Conservation (phyloP, 2,329 filamentous ascomycete species). For the Triangularia setosa region DNA sequence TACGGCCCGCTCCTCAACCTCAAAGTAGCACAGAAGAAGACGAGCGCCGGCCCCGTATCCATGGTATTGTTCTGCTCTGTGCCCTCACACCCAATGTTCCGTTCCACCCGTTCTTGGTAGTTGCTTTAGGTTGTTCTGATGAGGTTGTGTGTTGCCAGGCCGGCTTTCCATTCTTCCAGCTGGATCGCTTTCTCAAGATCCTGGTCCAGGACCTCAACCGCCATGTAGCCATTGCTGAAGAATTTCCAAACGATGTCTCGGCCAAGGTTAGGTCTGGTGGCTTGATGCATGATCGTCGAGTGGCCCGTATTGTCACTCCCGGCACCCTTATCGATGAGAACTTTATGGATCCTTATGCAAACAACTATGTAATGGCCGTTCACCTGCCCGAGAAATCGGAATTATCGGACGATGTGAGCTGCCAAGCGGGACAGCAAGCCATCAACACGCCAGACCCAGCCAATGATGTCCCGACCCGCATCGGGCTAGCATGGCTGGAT, state of each 20-base stretch:
- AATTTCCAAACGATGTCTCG: conserved; percentile 71
- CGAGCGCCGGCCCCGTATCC: conserved; percentile 71
- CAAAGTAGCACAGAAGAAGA: conserved; percentile 79
- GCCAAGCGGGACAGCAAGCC: conserved; percentile 11
- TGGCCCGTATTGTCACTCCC: conserved; percentile 85
- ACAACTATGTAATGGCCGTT: conserved; percentile 86
- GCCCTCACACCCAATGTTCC: conserved; percentile 13
- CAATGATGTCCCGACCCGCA: conserved; percentile 33
- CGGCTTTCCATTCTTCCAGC: conserved; percentile 88
- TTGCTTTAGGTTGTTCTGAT: conserved; percentile 29
- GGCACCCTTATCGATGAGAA: conserved; percentile 96
- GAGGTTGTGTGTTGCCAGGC: conserved; percentile 49
- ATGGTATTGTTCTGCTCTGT: conserved; percentile 58
- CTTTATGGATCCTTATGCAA: conserved; percentile 90
- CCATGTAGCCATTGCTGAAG: conserved; percentile 91
- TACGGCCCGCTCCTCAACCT: conserved; percentile 81
- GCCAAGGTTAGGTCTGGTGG: conserved; percentile 72
- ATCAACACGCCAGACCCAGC: conserved; percentile 15
- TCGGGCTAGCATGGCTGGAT: conserved; percentile 91
- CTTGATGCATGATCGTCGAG: conserved; percentile 76
- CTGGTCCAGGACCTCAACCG: conserved; percentile 87
- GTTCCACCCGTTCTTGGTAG: conserved; percentile 7
- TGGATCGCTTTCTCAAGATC: conserved; percentile 88
- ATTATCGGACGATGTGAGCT: conserved; percentile 8
- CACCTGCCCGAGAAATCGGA: conserved; percentile 44